Conservation (phyloP, 2,329 filamentous ascomycete species). For the Venturia pyrina region DNA sequence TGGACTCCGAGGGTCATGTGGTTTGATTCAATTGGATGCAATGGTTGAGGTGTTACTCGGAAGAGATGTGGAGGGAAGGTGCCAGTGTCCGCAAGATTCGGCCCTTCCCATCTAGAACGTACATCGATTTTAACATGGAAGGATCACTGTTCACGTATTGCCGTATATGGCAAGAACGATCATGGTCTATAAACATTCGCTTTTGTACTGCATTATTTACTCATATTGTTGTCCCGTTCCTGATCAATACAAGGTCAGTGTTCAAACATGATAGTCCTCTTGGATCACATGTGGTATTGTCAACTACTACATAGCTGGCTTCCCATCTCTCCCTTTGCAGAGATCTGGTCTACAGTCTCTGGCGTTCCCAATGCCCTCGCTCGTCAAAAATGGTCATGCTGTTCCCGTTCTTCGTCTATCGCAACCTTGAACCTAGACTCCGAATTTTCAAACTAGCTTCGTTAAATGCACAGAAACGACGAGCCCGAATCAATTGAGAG, state of each 20-base stretch:
- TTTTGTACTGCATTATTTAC: not conserved
- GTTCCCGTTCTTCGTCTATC: slow-evolving; percentile 1
- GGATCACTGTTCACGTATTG: not conserved
- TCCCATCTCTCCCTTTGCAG: not conserved
- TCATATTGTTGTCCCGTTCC: not conserved
- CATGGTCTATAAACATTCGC: not conserved
- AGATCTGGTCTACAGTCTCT: slow-evolving; percentile 1
- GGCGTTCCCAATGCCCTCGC: not conserved
- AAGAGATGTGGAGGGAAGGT: not conserved
- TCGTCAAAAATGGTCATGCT: not conserved
- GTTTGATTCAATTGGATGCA: not conserved
- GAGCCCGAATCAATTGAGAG: not conserved
- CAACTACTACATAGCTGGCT: slow-evolving; percentile 1
- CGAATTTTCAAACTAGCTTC: not conserved
- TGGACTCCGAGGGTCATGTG: not conserved
- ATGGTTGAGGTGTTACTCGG: not conserved
- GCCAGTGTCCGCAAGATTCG: not conserved
- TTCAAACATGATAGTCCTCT: not conserved
- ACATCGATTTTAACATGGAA: not conserved
- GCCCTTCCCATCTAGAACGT: not conserved
- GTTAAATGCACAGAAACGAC: not conserved
- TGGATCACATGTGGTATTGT: slow-evolving; percentile 3
- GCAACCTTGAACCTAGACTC: slow-evolving; percentile 5
- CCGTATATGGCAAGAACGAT: not conserved
- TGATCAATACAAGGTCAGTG: not conserved